Evolutionary conservation across 2,329 filamentous ascomycete genomes (phyloP).

Genomic region (Sclerotinia minor): DNA sequence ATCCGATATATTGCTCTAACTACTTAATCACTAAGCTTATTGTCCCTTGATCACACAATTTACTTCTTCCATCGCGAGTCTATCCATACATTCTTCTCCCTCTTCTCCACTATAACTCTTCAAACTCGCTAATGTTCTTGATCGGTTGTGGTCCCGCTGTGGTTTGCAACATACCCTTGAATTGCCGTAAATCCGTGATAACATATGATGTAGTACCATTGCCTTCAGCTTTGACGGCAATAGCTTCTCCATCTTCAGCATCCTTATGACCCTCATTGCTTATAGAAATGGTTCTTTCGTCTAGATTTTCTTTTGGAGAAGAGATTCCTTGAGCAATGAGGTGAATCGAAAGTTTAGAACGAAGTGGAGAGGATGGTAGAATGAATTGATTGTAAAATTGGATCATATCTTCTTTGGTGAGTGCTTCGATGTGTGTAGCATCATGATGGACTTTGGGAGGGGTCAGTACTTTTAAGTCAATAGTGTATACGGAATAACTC

Average conservation of each 20-base stretch:
- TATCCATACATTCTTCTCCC: too few relatives aligned
- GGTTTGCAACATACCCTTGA: conserved; percentile 73
- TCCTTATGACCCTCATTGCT: conserved; percentile 40
- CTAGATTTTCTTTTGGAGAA: conserved; percentile 44
- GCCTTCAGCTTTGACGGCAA: conserved; percentile 31
- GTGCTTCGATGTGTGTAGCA: conserved; percentile 67
- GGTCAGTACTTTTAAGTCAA: too few relatives aligned
- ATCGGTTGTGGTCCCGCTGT: conserved; percentile 72
- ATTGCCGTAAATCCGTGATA: conserved; percentile 77
- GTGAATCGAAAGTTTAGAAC: conserved; percentile 84
- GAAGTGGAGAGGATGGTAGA: conserved; percentile 66
- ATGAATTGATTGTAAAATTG: conserved; percentile 78
- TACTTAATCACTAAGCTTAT: too few relatives aligned
- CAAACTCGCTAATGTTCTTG: conserved; percentile 77
- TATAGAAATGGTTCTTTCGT: conserved; percentile 41
- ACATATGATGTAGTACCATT: conserved; percentile 57
- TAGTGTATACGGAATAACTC: too few relatives aligned
- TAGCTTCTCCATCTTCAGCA: conserved; percentile 27
- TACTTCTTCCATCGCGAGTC: too few relatives aligned
- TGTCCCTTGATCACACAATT: too few relatives aligned
- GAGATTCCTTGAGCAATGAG: conserved; percentile 67
- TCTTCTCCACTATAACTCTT: conserved; percentile 56
- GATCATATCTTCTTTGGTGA: conserved; percentile 78
- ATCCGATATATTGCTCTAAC: too few relatives aligned
- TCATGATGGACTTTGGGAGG: conserved; percentile 60